Conservation (phyloP, 2,329 filamentous ascomycete genomes). For the Peltaster fructicola region DNA sequence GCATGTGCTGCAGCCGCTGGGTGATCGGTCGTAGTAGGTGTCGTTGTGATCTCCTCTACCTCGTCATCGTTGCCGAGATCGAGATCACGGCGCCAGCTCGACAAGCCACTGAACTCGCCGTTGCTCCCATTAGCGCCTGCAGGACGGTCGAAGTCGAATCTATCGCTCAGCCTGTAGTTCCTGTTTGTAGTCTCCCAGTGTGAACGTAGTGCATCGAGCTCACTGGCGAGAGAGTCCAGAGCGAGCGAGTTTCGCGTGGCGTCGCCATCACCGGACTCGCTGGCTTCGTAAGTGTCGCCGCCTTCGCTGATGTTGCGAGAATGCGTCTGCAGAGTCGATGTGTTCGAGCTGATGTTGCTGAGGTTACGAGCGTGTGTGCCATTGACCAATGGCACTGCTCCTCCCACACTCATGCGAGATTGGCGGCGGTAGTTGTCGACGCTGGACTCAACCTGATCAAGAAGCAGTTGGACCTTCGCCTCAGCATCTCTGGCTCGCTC, state of each 20-base stretch:
- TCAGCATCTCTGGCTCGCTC: slow-evolving; percentile 77
- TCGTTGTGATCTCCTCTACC: slow-evolving; percentile 8
- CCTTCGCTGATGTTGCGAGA: slow-evolving; percentile 32
- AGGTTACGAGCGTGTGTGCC: slow-evolving; percentile 6
- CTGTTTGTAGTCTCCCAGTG: slow-evolving; percentile 96
- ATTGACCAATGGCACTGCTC: slow-evolving; percentile 14
- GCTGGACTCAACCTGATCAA: slow-evolving; percentile 85
- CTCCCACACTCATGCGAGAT: slow-evolving; percentile 30
- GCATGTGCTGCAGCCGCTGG: too few species aligned
- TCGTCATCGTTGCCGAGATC: slow-evolving; percentile 24
- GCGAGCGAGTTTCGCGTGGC: slow-evolving; percentile 19
- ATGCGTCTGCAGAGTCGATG: slow-evolving; percentile 25
- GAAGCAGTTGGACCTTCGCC: slow-evolving; percentile 75
- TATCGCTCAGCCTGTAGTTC: slow-evolving; percentile 77
- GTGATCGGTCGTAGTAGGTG: too few species aligned
- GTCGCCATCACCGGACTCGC: slow-evolving; percentile 33
- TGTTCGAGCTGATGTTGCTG: slow-evolving; percentile 1
- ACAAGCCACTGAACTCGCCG: background rate
- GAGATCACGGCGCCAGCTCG: slow-evolving; percentile 1
- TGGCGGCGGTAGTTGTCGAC: slow-evolving; percentile 88
- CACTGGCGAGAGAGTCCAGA: slow-evolving; percentile 76
- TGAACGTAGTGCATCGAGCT: slow-evolving; percentile 73
- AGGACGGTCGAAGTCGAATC: slow-evolving; percentile 90
- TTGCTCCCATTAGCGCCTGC: too few species aligned
- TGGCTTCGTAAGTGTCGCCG: slow-evolving; percentile 30